Evolutionary conservation across 2,329 filamentous ascomycete species (phyloP).

Genomic region (Curvularia eragrostidis): DNA sequence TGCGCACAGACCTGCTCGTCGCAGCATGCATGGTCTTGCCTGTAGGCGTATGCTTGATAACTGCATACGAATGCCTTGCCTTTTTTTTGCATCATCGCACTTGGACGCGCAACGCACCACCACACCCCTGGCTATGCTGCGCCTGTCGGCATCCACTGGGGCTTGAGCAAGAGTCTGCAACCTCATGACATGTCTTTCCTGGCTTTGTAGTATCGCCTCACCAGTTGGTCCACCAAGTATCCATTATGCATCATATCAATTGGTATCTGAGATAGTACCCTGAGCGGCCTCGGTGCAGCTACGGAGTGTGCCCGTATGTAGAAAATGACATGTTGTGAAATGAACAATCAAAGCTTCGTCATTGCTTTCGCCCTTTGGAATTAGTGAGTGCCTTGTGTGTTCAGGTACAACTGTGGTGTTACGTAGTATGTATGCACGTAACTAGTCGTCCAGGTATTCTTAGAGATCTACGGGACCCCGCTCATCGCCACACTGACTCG

Average conservation of each 20-base stretch:
- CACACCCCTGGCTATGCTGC: neutral
- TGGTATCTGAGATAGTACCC: neutral
- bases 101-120: neutral
- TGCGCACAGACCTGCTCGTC: neutral
- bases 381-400: neutral
- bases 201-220: conserved; percentile 5
- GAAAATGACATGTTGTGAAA: neutral
- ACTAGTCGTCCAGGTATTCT: neutral
- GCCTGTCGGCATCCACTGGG: neutral
- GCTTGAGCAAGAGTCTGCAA: neutral
- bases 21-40: neutral
- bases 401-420: conserved; percentile 4
- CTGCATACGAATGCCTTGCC: neutral
- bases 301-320: neutral
- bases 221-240: conserved; percentile 6
- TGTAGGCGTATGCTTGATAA: neutral
- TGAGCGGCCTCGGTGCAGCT: neutral
- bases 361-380: neutral
- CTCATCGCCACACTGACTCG: conserved; percentile 6
- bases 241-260: neutral
- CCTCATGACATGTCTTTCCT: neutral
- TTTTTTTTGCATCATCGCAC: neutral
- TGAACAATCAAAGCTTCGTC: neutral
- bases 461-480: conserved; percentile 10
- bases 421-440: too few relatives aligned